phyloP scores from a whole-genome alignment of 2,329 filamentous ascomycete species.

The Fusarium brachygibbosum region DNA sequence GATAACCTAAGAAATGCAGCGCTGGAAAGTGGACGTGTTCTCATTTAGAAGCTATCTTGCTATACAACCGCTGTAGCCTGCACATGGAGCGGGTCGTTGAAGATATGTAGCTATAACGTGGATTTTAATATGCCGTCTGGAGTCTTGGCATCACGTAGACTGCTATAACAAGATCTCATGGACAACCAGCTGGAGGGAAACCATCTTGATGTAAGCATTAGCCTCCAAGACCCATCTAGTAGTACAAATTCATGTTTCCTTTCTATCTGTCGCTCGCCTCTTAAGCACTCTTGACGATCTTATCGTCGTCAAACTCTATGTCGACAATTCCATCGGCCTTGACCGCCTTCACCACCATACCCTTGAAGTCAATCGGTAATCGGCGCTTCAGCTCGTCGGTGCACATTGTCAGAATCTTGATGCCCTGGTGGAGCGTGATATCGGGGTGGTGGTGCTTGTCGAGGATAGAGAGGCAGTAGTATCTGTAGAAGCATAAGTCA shows the following conservation, averaged over 20 bases:
- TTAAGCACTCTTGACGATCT: conserved; percentile 74
- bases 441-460: conserved; percentile 99
- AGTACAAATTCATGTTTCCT: conserved; percentile 54
- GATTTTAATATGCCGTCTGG: not conserved
- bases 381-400: conserved; percentile 97
- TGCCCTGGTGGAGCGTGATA: conserved; percentile 87
- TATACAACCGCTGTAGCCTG: not conserved
- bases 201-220: conserved; percentile 46
- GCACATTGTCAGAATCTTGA: conserved; percentile 94
- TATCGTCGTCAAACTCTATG: conserved; percentile 87
- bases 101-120: not conserved
- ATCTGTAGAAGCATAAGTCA: conserved; percentile 64
- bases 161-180: not conserved
- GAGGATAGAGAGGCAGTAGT: conserved; percentile 97
- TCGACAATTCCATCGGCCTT: conserved; percentile 93
- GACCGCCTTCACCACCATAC: conserved; percentile 92
- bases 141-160: conserved; percentile 1
- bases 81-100: not conserved
- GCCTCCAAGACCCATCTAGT: conserved; percentile 51
- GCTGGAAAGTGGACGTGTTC: not conserved
- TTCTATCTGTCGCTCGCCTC: conserved; percentile 28
- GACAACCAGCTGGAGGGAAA: conserved; percentile 36
- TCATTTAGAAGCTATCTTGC: not conserved
- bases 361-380: conserved; percentile 99
- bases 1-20: not conserved